These are phyloP conservation scores for Haberlea rhodopensis DNA, from an alignment of 257 asterid genomes.

Conservation along the genomic window DNA sequence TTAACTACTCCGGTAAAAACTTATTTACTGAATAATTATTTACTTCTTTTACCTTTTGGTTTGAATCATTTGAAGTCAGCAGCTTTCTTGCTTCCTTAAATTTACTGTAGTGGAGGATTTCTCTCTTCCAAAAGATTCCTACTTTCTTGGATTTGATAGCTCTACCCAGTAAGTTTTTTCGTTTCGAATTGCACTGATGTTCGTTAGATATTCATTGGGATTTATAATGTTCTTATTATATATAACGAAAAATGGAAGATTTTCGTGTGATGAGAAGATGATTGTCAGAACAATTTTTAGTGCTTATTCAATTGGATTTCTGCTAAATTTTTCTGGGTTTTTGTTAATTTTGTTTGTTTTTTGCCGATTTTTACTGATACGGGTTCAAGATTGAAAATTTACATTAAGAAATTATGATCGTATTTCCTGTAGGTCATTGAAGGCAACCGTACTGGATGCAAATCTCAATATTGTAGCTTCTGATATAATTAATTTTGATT, in stretches of 20 bases:
- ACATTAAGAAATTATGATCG: not conserved
- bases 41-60: not conserved
- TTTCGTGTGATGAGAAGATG: not conserved
- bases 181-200: not conserved
- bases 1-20: too few species aligned
- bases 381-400: conserved; percentile 6
- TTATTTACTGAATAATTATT: not conserved
- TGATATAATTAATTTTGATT: conserved; percentile 78
- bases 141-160: conserved; percentile 85
- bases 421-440: conserved; percentile 63
- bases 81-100: not conserved
- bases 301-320: conserved; percentile 5
- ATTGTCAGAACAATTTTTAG: not conserved
- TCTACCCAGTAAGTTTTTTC: conserved; percentile 76
- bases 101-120: conserved; percentile 52
- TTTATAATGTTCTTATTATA: not conserved
- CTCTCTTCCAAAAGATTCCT: conserved; percentile 62
- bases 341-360: not conserved
- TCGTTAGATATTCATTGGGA: not conserved
- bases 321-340: not conserved
- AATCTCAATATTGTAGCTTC: conserved; percentile 60
- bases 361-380: not conserved
- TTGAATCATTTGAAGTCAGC: not conserved
- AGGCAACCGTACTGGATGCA: conserved; percentile 79
- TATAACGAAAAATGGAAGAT: not conserved